These are phyloP conservation scores for Cladosporium sp. DNA, from an alignment of 2,329 filamentous ascomycete genomes.

Conservation along the genomic window DNA sequence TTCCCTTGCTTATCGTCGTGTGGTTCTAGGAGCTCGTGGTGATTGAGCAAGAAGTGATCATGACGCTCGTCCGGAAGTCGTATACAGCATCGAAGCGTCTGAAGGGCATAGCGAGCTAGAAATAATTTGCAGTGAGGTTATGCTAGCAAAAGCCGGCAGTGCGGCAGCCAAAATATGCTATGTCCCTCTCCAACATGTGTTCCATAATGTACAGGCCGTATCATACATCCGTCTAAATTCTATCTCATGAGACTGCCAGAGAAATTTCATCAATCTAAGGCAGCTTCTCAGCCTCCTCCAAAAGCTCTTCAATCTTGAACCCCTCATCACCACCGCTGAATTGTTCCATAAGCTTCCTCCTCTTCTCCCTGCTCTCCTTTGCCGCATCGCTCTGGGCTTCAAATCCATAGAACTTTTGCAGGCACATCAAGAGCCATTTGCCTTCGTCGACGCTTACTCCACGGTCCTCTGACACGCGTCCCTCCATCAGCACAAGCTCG, in stretches of 20 bases:
- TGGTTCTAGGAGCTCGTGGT: no score
- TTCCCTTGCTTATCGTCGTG: no score
- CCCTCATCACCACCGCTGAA: slow-evolving; percentile 73
- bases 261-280: slow-evolving; percentile 12
- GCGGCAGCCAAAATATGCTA: no score
- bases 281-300: slow-evolving; percentile 86
- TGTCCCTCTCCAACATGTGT: neutral
- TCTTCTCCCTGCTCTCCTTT: slow-evolving; percentile 65
- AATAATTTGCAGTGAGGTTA: no score
- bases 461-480: slow-evolving; percentile 68
- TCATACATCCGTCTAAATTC: slow-evolving; percentile 6
- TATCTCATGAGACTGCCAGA: neutral
- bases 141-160: no score
- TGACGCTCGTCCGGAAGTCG: no score
- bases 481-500: slow-evolving; percentile 81
- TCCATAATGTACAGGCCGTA: slow-evolving; percentile 7
- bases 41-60: no score
- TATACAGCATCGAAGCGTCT: no score
- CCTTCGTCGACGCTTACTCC: slow-evolving; percentile 77
- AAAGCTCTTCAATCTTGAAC: slow-evolving; percentile 78
- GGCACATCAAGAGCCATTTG: slow-evolving; percentile 84
- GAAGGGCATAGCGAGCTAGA: no score
- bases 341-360: slow-evolving; percentile 70
- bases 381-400: slow-evolving; percentile 57
- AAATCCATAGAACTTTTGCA: slow-evolving; percentile 86